A percentile compares a stretch with the other conserved stretches of the same genome.
These are phyloP conservation scores for Sugiyamaella boreocaroliniensis DNA, from an alignment of 805 yeast species.

Conservation along the genomic window DNA sequence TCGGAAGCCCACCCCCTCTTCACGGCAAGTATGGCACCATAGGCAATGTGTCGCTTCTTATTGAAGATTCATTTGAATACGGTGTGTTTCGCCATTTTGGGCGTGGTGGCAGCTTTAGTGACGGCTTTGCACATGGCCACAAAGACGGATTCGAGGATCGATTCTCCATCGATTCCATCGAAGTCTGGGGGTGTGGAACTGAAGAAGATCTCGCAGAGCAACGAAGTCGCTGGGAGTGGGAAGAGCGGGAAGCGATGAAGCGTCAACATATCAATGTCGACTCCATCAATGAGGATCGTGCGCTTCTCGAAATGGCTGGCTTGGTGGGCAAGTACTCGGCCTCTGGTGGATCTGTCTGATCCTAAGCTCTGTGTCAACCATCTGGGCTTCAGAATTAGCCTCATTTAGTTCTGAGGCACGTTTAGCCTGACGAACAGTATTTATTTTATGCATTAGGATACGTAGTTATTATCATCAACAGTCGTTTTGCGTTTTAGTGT, in stretches of 20 bases:
- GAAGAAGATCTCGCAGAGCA: conserved; percentile 73
- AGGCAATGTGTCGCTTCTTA: conserved; percentile 72
- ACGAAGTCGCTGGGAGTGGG: conserved; percentile 82
- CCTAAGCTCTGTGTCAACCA: neutral
- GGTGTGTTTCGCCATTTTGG: conserved; percentile 71
- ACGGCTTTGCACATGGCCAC: conserved; percentile 31
- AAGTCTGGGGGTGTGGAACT: conserved; percentile 90
- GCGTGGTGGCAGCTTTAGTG: conserved; percentile 42
- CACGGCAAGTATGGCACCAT: conserved; percentile 34
- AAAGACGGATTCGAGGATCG: conserved; percentile 54
- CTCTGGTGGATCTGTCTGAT: conserved; percentile 44
- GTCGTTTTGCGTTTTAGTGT: neutral
- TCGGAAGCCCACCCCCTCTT: conserved; percentile 66
- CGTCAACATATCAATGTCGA: conserved; percentile 63
- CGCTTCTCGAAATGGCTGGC: conserved; percentile 80
- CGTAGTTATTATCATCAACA: neutral
- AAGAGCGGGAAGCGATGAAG: conserved; percentile 73
- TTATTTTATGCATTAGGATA: neutral
- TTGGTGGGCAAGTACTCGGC: conserved; percentile 40
- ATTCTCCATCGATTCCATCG: conserved; percentile 65
- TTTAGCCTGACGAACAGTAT: neutral
- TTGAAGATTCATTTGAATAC: conserved; percentile 74
- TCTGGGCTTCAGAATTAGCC: no score
- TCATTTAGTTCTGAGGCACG: neutral
- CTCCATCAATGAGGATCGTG: conserved; percentile 67